These are phyloP conservation scores for Aspergillus sp. DNA, from an alignment of 2,329 filamentous ascomycete genomes.

Conservation along the genomic window DNA sequence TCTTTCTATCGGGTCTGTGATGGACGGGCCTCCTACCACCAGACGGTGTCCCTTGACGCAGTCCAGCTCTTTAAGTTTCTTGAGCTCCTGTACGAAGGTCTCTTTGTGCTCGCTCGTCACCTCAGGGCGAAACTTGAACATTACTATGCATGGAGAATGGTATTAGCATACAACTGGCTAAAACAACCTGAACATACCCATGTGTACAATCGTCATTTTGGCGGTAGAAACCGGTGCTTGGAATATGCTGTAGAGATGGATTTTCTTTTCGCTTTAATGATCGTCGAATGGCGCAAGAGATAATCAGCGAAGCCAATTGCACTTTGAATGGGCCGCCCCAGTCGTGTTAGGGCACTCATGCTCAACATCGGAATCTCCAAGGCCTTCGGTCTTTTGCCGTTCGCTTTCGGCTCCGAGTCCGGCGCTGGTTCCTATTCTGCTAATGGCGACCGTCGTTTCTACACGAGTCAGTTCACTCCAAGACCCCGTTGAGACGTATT, in stretches of 20 bases:
- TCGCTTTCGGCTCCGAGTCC: not conserved
- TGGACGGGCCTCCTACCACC: conserved; percentile 3
- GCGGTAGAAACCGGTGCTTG: not conserved
- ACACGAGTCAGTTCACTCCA: too few relatives aligned
- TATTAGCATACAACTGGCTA: not conserved
- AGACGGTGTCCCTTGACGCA: conserved; percentile 6
- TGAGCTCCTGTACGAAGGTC: not conserved
- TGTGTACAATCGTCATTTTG: not conserved
- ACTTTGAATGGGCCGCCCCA: too few relatives aligned
- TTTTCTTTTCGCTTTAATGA: too few relatives aligned
- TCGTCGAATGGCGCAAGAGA: too few relatives aligned
- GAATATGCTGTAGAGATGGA: not conserved
- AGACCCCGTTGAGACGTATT: not conserved
- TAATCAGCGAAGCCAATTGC: too few relatives aligned
- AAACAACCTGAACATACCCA: not conserved
- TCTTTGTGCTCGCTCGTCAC: conserved; percentile 3
- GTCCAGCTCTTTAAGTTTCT: not conserved
- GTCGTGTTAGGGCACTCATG: too few relatives aligned
- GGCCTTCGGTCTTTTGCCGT: not conserved
- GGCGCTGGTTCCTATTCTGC: not conserved
- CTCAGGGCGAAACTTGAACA: conserved; percentile 8
- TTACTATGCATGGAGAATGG: not conserved
- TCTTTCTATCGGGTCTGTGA: not conserved
- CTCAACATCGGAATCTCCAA: too few relatives aligned
- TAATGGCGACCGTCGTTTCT: not conserved